Conservation (phyloP, 371 early-diverging fungal genomes). For the Circinella umbellata region DNA sequence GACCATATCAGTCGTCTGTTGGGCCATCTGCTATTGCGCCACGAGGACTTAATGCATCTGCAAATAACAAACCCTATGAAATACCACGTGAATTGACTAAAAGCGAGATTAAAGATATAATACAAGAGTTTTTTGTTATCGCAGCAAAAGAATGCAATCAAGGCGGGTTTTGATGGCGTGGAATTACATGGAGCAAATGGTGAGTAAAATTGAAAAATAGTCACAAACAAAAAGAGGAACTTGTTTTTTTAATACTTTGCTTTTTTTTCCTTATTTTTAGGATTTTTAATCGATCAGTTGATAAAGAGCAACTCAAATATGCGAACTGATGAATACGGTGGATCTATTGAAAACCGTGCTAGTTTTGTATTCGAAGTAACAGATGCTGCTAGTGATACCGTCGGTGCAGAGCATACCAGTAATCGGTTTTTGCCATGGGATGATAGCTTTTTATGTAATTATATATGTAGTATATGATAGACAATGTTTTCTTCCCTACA, state of each 20-base stretch:
- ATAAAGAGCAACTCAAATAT: constrained; percentile 37
- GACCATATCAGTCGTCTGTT: constrained; percentile 6
- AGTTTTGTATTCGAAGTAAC: constrained; percentile 54
- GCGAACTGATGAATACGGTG: constrained; percentile 67
- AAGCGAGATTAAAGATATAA: constrained; percentile 65
- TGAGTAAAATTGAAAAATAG: too few species aligned
- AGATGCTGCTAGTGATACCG: constrained; percentile 31
- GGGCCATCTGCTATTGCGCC: constrained; percentile 20
- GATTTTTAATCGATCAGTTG: constrained; percentile 60
- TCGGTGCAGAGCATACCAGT: constrained; percentile 20
- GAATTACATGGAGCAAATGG: constrained; percentile 68
- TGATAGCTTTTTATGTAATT: not conserved
- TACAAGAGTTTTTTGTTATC: constrained; percentile 69
- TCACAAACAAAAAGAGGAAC: too few species aligned
- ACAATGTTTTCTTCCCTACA: too few species aligned
- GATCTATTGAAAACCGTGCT: constrained; percentile 54
- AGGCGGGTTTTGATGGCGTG: constrained; percentile 43
- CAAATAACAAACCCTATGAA: constrained; percentile 15
- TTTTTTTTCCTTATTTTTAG: too few species aligned
- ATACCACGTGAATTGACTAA: constrained; percentile 61
- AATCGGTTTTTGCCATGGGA: constrained; percentile 30
- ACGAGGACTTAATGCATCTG: not conserved
- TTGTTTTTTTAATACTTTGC: too few species aligned
- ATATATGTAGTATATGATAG: too few species aligned
- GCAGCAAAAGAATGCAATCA: constrained; percentile 27